Base-by-base conservation (phyloP, 2,329 filamentous ascomycete species). In the Colletotrichum sp. region DNA sequence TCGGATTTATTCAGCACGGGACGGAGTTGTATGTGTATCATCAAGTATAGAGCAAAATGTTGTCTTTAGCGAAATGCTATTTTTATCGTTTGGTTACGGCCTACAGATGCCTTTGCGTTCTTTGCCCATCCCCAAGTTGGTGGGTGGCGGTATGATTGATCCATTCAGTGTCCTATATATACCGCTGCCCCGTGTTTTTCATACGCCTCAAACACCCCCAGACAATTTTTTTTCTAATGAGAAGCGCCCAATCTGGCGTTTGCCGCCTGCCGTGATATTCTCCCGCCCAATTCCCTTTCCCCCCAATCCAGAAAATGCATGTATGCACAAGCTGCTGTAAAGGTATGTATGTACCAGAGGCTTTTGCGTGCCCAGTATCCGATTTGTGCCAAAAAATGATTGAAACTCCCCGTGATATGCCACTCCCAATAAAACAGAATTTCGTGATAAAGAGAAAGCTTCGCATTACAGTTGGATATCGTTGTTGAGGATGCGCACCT, bases 401-500 rank as follows among this genome's bases (percentile, higher is more conserved):
- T 64, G 18, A 39, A 34, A 64, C n/a, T 36, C 34, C 62, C 32
- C 7, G n/a, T 64, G 21, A 39, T 64, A 60, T 60, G 26, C 57
- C 26, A 39, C 36, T 10, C 36, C 39, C 64, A 18, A 57, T 8
- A 10, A 57, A 13, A 28, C 36, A 39, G 12, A 34, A n/a, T 52
- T 21, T 13, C 44, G n/a, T 21, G 28, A 24, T 5, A 18, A n/a
- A 24, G 24, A 66, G 21, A 13, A 13, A 18, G 21, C 24, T 12
- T 15, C 7, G 5, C 44, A 9, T 85, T 82, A 98, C 82, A 98
- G 87, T 87, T 98, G 96, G 75, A 95, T 92, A 81, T 95, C 92
- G 79, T 98, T 95, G 84, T 98, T 96, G 81, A 98, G 84, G 76
- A 99, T 88, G 82, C 93, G 91, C 67, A 99, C 96, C 87, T 99